Conservation (phyloP, 169 alveolate genomes). For the Eimeria sp. region DNA sequence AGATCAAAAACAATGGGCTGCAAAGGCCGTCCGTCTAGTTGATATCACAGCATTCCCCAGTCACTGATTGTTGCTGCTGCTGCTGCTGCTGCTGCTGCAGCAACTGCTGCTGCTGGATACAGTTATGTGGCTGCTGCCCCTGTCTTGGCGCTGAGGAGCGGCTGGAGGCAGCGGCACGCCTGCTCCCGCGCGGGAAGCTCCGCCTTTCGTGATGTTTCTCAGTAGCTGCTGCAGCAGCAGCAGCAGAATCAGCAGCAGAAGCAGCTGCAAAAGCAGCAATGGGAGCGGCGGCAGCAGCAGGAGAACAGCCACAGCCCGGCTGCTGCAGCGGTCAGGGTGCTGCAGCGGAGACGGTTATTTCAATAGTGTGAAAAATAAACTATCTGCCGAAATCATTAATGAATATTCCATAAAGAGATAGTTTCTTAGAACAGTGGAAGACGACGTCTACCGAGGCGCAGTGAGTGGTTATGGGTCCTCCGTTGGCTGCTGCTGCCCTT, state of each 20-base stretch:
- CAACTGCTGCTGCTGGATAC: slow-evolving; percentile 14
- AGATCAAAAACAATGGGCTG: background rate
- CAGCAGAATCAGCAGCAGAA: background rate
- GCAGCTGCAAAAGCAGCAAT: background rate
- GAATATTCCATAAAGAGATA: background rate
- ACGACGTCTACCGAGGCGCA: slow-evolving; percentile 2
- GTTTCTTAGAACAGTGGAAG: background rate
- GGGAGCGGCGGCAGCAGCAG: background rate
- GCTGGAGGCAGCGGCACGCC: slow-evolving; percentile 57
- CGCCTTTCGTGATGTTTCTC: background rate
- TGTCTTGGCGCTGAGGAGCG: slow-evolving; percentile 35
- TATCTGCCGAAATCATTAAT: background rate
- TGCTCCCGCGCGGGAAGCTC: slow-evolving; percentile 10
- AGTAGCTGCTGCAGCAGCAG: background rate
- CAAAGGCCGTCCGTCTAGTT: slow-evolving; percentile 24
- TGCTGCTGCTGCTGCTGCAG: background rate
- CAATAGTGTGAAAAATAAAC: background rate
- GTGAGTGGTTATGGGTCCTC: background rate
- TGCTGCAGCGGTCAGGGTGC: slow-evolving; percentile 37
- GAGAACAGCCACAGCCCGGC: background rate
- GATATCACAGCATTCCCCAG: background rate
- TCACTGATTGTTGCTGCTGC: background rate
- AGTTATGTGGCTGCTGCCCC: slow-evolving; percentile 7
- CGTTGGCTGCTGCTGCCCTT: slow-evolving; percentile 10
- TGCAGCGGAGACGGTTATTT: background rate